phyloP scores from a whole-genome alignment of 2,329 filamentous ascomycete genomes.

The Coleophoma cylindrospora region DNA sequence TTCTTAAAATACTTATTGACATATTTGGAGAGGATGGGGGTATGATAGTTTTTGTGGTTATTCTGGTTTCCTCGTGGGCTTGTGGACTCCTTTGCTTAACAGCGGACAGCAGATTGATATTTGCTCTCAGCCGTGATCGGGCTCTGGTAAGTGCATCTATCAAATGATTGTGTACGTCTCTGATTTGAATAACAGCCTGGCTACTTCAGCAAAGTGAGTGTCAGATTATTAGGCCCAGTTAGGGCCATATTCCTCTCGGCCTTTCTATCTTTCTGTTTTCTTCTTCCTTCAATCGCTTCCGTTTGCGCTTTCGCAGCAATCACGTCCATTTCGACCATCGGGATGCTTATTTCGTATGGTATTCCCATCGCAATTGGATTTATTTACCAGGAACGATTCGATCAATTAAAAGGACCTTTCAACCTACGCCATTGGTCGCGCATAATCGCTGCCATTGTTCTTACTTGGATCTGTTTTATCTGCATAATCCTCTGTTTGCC shows the following conservation, averaged over 20 bases:
- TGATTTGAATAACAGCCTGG: conserved; percentile 25
- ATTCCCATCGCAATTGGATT: conserved; percentile 50
- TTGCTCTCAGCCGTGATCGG: conserved; percentile 50
- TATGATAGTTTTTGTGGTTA: conserved; percentile 46
- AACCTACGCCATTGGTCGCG: conserved; percentile 41
- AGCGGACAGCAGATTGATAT: conserved; percentile 54
- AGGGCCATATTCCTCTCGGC: conserved; percentile 52
- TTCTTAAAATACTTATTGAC: conserved; percentile 54
- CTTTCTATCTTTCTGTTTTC: conserved; percentile 46
- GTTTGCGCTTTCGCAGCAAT: conserved; percentile 51
- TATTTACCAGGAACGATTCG: conserved; percentile 43
- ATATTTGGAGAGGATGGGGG: conserved; percentile 50
- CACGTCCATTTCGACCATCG: conserved; percentile 54
- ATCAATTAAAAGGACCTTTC: conserved; percentile 47
- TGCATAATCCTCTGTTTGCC: conserved; percentile 53
- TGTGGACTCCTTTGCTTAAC: conserved; percentile 55
- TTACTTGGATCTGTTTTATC: conserved; percentile 48
- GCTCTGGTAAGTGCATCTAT: conserved; percentile 34
- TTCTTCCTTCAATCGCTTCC: conserved; percentile 48
- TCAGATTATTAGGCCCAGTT: conserved; percentile 41
- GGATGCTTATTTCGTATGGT: conserved; percentile 52
- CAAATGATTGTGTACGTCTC: background rate
- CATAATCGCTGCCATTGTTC: conserved; percentile 40
- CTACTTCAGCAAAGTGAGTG: conserved; percentile 50
- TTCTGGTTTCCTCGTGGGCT: conserved; percentile 57